A percentile compares a stretch with the other conserved stretches of the same genome.
Conservation (phyloP, 192 early-diverging fungal species). For the Linderina pennispora region DNA sequence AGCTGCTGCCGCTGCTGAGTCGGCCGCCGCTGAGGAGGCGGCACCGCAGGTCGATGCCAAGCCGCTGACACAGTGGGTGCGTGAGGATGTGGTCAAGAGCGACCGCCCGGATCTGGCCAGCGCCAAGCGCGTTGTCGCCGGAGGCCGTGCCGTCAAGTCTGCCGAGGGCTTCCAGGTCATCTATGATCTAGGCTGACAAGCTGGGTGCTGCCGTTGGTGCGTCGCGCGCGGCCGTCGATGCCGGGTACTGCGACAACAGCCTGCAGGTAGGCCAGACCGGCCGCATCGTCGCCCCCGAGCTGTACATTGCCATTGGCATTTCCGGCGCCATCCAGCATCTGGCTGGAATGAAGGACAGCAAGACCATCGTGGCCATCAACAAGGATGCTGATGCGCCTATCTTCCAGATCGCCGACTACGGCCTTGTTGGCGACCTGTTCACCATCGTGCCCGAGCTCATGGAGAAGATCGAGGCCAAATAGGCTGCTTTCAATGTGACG, state of each 20-base stretch:
- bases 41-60: slow-evolving; percentile 58
- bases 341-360: slow-evolving; percentile 99
- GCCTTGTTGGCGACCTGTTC: slow-evolving; percentile 93
- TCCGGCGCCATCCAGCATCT: slow-evolving; percentile 97
- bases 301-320: slow-evolving; percentile 94
- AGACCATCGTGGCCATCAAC: slow-evolving; percentile 98
- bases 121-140: slow-evolving; percentile 87
- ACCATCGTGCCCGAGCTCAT: slow-evolving; percentile 87
- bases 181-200: slow-evolving; percentile 90
- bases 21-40: slow-evolving; percentile 58
- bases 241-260: slow-evolving; percentile 93
- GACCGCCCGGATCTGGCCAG: slow-evolving; percentile 89
- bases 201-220: slow-evolving; percentile 93
- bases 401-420: slow-evolving; percentile 96
- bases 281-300: slow-evolving; percentile 94
- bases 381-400: slow-evolving; percentile 98
- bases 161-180: slow-evolving; percentile 88
- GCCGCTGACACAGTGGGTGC: slow-evolving; percentile 69
- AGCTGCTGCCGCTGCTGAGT: slow-evolving; percentile 47
- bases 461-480: slow-evolving; percentile 62
- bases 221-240: slow-evolving; percentile 96
- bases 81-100: slow-evolving; percentile 86
- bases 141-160: slow-evolving; percentile 95
- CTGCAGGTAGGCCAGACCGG: slow-evolving; percentile 98
- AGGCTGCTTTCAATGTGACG: too few relatives aligned